phyloP scores from a whole-genome alignment of 108 stramenopile species.

The Ochromonas danica region DNA sequence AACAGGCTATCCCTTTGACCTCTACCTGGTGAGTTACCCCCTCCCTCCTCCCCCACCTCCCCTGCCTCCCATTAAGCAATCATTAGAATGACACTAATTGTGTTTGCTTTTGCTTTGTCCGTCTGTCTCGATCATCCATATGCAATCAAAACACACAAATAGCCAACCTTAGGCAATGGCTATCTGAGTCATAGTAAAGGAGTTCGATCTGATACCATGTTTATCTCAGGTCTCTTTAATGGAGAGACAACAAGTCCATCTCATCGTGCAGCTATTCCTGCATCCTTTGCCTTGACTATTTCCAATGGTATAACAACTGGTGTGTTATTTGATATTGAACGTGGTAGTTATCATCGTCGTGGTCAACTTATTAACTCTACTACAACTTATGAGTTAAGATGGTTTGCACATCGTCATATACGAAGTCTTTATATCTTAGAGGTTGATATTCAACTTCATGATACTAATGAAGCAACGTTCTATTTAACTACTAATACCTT shows the following conservation, averaged over 20 bases:
- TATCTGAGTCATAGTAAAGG: conserved; percentile 14
- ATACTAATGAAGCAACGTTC: neutral
- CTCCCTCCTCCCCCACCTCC: too few species aligned
- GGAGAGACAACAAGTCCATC: conserved; percentile 6
- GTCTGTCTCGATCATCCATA: too few species aligned
- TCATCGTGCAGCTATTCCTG: conserved; percentile 16
- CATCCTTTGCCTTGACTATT: neutral
- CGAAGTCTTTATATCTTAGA: neutral
- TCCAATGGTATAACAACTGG: neutral
- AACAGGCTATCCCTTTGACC: neutral
- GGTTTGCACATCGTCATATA: conserved; percentile 3
- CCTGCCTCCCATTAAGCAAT: too few species aligned
- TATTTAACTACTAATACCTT: too few species aligned
- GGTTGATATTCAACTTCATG: neutral
- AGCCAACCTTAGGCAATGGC: conserved; percentile 5
- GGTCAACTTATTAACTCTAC: neutral
- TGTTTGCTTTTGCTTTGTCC: too few species aligned
- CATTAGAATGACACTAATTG: too few species aligned
- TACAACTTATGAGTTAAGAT: conserved; percentile 9
- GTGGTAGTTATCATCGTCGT: neutral
- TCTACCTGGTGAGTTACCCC: neutral
- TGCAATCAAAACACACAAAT: too few species aligned
- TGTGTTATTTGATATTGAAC: neutral
- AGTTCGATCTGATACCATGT: neutral
- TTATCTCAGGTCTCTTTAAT: conserved; percentile 22